Base-by-base conservation (phyloP, 2,329 filamentous ascomycete species). In the Dactylonectria macrodidyma region DNA sequence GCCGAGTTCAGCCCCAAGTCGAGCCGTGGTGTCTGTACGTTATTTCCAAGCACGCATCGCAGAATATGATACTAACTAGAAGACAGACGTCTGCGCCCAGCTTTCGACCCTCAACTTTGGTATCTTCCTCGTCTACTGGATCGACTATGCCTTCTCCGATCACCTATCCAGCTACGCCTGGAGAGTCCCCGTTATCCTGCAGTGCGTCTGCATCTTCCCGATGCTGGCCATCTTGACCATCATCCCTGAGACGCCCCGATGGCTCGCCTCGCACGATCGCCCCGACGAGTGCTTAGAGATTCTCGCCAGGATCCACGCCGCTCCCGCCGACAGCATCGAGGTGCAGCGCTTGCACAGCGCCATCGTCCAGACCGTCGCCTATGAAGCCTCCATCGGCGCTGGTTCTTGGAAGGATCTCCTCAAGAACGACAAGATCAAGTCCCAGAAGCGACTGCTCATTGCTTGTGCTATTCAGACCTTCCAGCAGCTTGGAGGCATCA, bases 401-500 rank as follows among this genome's bases (percentile, higher is more conserved):
- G 73, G 71, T 0, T 74, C 76, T 0, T 73, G 78, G 80, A 76
- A 66, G 9, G 75, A 79, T 14, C 67, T 82, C 1, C 68, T 82
- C 4, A 75, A 73, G 22, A 73, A 76, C 2, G 80, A 81, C 22
- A 65, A 71, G n/a, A 78, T 81, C 65, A 77, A 79, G 62, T 78
- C 76, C 9, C 76, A 73, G 26, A 72, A 59, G n/a, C 59, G 80
- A 6, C 70, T 82, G 0, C 48, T 81, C 8, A 72, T 82, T 44
- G 76, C 78, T 2, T 81, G 78, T n/a, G 70, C 68, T 0, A 73
- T 80, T 0, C 77, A 81, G 16, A 65, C 65, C 0, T 75, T 79
- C 57, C 85, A 87, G 64, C 85, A 87, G 36, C 77, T 87, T 2
- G 81, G 81, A 5, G 86, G 86, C 2, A 86, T 85, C 67, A 87